Percentiles rank a stretch among this genome's conserved stretches.
Conservation (phyloP, 345 rosid genomes). For the Barbarea vulgaris region DNA sequence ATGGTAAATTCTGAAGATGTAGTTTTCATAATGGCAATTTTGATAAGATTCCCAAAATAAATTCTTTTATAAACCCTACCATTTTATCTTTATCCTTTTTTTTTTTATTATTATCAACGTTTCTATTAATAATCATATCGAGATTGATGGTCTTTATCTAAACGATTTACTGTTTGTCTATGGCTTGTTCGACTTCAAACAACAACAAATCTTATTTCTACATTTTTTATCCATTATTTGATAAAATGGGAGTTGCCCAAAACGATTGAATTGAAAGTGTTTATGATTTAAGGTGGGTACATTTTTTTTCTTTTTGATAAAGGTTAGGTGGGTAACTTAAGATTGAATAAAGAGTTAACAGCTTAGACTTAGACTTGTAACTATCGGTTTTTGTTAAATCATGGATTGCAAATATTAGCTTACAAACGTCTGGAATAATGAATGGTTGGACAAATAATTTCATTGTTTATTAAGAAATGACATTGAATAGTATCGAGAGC, state of each 20-base stretch:
- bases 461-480: background rate
- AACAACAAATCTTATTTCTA: too few relatives aligned
- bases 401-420: background rate
- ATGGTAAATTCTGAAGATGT: too few relatives aligned
- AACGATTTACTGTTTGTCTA: background rate
- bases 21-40: too few relatives aligned
- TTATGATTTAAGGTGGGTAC: background rate
- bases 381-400: background rate
- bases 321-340: background rate
- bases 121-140: background rate
- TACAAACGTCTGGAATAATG: background rate
- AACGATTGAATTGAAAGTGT: background rate
- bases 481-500: background rate
- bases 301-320: too few relatives aligned
- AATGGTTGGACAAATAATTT: background rate
- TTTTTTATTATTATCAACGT: too few relatives aligned
- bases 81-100: too few relatives aligned
- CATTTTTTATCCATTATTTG: too few relatives aligned
- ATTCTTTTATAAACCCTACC: too few relatives aligned
- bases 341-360: background rate
- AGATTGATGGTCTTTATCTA: too few relatives aligned
- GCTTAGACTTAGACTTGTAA: background rate
- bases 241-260: background rate
- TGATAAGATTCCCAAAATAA: too few relatives aligned
- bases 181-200: background rate